Conservation (phyloP, 495 filamentous ascomycete genomes). For the Neurospora sp. region DNA sequence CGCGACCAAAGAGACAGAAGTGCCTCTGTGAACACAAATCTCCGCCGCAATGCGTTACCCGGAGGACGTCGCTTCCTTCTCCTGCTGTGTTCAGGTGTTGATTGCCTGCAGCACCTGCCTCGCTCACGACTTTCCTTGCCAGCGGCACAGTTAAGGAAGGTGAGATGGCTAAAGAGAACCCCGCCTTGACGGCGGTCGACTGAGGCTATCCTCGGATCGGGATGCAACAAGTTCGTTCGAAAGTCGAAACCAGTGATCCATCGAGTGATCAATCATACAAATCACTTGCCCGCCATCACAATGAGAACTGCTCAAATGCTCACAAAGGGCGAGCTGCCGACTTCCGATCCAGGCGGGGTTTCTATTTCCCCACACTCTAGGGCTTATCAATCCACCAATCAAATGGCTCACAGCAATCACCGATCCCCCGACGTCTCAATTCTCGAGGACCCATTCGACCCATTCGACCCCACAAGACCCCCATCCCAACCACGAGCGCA, state of each 20-base stretch:
- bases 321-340: slow-evolving; percentile 5
- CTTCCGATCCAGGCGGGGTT: slow-evolving; percentile 1
- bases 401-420: background rate
- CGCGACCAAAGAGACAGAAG: background rate
- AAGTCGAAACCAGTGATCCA: background rate
- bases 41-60: background rate
- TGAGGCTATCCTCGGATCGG: background rate
- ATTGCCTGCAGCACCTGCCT: background rate
- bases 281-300: background rate
- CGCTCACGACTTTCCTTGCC: background rate
- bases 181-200: background rate
- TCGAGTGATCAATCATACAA: background rate
- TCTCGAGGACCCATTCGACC: background rate
- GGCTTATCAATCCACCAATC: background rate
- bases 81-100: background rate
- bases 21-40: background rate
- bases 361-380: background rate
- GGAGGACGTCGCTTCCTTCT: background rate
- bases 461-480: slow-evolving; percentile 4
- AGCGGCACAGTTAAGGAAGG: background rate
- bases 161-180: background rate
- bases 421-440: background rate
- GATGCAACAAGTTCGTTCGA: background rate
- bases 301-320: background rate
- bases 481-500: background rate